These are phyloP conservation scores for Dittrichia graveolens DNA, from an alignment of 129 eudicot genomes.

Conservation along the genomic window DNA sequence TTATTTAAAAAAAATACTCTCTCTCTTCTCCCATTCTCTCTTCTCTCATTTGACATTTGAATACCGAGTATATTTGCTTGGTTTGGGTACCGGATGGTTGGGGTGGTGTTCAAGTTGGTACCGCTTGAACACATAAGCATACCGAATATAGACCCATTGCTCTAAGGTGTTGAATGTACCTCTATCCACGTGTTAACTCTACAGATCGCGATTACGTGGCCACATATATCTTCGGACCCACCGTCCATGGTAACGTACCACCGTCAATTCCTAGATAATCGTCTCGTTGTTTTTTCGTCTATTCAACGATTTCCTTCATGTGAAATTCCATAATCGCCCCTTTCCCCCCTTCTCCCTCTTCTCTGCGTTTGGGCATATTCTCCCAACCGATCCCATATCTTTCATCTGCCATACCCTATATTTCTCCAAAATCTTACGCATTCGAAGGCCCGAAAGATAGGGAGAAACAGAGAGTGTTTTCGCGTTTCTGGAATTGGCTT, in stretches of 20 bases:
- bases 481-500: slow-evolving; percentile 20
- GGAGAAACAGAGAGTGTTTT: slow-evolving; percentile 9
- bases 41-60: too few relatives aligned
- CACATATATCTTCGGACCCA: slow-evolving; percentile 27
- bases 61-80: too few relatives aligned
- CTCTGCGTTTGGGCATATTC: slow-evolving; percentile 43
- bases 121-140: too few relatives aligned
- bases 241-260: slow-evolving; percentile 6
- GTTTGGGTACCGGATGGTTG: too few relatives aligned
- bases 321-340: slow-evolving; percentile 33
- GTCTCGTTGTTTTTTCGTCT: slow-evolving; percentile 13
- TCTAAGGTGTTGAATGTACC: slow-evolving; percentile 9
- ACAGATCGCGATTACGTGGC: slow-evolving; percentile 29
- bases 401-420: slow-evolving; percentile 5
- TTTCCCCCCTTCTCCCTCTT: slow-evolving; percentile 17
- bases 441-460: background rate
- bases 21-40: too few relatives aligned
- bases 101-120: too few relatives aligned
- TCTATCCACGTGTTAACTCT: slow-evolving; percentile 27
- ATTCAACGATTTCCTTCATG: slow-evolving; percentile 12
- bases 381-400: slow-evolving; percentile 39
- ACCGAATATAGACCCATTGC: too few relatives aligned
- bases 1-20: too few relatives aligned
- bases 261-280: slow-evolving; percentile 12
- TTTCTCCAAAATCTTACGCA: slow-evolving; percentile 23